These are phyloP conservation scores for Priceomyces carsonii DNA, from an alignment of 805 yeast genomes.

Conservation along the genomic window DNA sequence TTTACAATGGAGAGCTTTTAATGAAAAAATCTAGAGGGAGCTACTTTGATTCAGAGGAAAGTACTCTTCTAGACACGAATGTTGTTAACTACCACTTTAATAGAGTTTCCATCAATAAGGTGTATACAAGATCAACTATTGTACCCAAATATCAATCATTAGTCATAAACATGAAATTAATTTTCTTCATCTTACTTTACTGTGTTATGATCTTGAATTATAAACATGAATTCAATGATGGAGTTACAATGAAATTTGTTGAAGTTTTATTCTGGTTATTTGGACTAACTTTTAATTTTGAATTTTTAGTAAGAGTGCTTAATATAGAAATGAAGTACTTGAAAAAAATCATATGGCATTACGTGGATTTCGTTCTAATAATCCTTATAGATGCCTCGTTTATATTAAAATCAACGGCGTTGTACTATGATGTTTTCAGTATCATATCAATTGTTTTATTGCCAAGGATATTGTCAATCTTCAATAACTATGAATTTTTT, in stretches of 20 bases:
- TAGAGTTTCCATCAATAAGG: constrained; percentile 30
- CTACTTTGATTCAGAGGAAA: constrained; percentile 15
- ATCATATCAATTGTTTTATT: constrained; percentile 48
- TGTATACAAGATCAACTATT: constrained; percentile 28
- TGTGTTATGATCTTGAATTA: constrained; percentile 29
- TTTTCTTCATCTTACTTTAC: constrained; percentile 30
- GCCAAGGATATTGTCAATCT: constrained; percentile 50
- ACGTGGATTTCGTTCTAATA: constrained; percentile 46
- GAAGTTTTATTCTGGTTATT: constrained; percentile 46
- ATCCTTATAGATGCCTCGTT: constrained; percentile 37
- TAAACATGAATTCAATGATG: constrained; percentile 10
- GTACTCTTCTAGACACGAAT: constrained; percentile 15
- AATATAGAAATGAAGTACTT: constrained; percentile 48
- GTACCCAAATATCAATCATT: constrained; percentile 45
- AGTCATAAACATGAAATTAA: constrained; percentile 36
- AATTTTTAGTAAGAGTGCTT: constrained; percentile 42
- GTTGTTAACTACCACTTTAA: constrained; percentile 32
- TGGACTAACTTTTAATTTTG: constrained; percentile 49
- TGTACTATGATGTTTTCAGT: constrained; percentile 37
- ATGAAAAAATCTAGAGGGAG: constrained; percentile 15
- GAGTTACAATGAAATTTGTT: constrained; percentile 12
- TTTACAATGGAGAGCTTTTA: constrained; percentile 54
- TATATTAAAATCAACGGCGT: constrained; percentile 16
- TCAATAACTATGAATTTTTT: constrained; percentile 54
- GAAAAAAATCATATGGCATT: constrained; percentile 54